A percentile compares a stretch with the other conserved stretches of the same genome.
phyloP scores from a whole-genome alignment of 2,329 filamentous ascomycete genomes.

The Penicillium polonicum region DNA sequence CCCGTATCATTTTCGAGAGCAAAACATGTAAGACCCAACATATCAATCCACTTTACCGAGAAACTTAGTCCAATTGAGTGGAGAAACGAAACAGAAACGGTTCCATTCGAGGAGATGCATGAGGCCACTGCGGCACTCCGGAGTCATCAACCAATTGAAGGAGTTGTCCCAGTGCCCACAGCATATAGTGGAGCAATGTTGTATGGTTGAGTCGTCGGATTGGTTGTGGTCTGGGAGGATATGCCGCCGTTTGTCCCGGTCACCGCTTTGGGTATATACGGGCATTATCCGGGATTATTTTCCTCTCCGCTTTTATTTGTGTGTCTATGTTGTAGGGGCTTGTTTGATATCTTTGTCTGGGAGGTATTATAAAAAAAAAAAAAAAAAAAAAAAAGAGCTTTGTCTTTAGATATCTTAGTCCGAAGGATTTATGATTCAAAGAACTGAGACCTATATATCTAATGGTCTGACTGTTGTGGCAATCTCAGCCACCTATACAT shows the following conservation, averaged over 20 bases:
- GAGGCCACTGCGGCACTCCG: not conserved
- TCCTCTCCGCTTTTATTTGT: not conserved
- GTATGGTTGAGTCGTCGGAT: not conserved
- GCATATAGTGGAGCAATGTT: not conserved
- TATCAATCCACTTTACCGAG: slow-evolving; percentile 2
- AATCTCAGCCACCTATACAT: not conserved
- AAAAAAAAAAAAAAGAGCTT: not conserved
- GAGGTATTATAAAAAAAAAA: too few relatives aligned
- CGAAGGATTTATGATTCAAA: not conserved
- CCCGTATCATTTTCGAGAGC: slow-evolving; percentile 1
- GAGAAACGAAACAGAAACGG: not conserved
- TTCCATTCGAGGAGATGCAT: slow-evolving; percentile 2
- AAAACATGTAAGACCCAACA: not conserved
- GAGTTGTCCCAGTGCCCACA: not conserved
- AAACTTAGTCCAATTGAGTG: slow-evolving; percentile 1
- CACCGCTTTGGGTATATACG: not conserved
- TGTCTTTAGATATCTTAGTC: not conserved
- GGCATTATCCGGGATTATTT: not conserved
- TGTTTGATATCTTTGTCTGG: not conserved
- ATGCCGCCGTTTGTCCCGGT: not conserved
- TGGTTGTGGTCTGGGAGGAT: not conserved
- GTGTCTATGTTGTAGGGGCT: not conserved
- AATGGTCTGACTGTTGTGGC: too few relatives aligned
- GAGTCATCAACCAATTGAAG: not conserved
- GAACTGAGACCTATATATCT: not conserved